Conservation (phyloP, 1,284 basidiomycete species). For the Ceratorhiza oryzae-sativae region DNA sequence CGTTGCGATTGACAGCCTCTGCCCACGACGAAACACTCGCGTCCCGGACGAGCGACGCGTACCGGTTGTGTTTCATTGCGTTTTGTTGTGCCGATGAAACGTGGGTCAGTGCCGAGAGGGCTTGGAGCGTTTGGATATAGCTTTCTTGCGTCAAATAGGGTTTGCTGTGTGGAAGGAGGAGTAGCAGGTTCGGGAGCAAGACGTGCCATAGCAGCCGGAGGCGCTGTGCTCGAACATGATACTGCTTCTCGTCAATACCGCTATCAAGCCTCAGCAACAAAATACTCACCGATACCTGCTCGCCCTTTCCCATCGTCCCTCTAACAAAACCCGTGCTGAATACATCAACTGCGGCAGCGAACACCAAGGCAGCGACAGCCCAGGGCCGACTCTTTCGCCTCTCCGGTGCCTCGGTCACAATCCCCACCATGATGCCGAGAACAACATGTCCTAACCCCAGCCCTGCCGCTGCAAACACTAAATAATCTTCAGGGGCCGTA, state of each 20-base stretch:
- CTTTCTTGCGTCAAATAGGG: conserved; percentile 37
- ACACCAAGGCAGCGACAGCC: neutral
- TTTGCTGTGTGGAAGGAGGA: conserved; percentile 14
- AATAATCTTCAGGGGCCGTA: conserved; percentile 22
- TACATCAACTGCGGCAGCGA: conserved; percentile 19
- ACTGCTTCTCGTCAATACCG: neutral
- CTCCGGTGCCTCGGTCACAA: conserved; percentile 33
- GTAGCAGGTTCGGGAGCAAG: neutral
- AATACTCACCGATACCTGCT: conserved; percentile 2
- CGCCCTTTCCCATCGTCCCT: conserved; percentile 2
- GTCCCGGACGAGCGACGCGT: conserved; percentile 27
- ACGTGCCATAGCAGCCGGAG: conserved; percentile 22
- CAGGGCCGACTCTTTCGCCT: conserved; percentile 26
- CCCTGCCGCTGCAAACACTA: conserved; percentile 28
- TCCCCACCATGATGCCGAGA: neutral
- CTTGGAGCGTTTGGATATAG: conserved; percentile 30
- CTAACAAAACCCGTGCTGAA: conserved; percentile 26
- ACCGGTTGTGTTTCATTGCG: conserved; percentile 25
- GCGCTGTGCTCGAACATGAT: conserved; percentile 15
- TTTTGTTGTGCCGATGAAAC: conserved; percentile 26
- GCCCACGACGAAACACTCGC: conserved; percentile 29
- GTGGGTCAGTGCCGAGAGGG: conserved; percentile 3
- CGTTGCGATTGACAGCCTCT: neutral
- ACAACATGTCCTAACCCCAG: conserved; percentile 25
- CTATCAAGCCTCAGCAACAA: neutral